phyloP scores from a whole-genome alignment of 1,284 basidiomycete genomes.

The Sanghuangporus sanghuang region DNA sequence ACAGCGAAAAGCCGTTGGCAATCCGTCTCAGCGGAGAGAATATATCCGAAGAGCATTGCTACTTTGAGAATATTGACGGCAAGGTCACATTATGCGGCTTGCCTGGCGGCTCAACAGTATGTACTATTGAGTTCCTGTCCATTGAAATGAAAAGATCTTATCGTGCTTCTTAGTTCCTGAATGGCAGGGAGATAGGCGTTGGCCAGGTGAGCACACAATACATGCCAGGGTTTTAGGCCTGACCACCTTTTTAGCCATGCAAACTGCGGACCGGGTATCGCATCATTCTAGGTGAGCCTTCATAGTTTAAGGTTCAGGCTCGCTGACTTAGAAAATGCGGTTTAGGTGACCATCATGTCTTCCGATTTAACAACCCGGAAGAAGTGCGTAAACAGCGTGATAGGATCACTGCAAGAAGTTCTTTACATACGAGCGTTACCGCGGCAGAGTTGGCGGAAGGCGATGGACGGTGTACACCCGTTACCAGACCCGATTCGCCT shows the following conservation, averaged over 20 bases:
- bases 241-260: conserved; percentile 46
- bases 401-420: conserved; percentile 66
- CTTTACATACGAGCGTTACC: conserved; percentile 57
- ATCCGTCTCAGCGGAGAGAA: conserved; percentile 92
- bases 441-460: conserved; percentile 56
- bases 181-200: conserved; percentile 81
- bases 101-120: conserved; percentile 79
- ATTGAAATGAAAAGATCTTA: conserved; percentile 8
- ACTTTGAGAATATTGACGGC: conserved; percentile 83
- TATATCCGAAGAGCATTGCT: conserved; percentile 90
- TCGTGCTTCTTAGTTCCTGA: conserved; percentile 62
- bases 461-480: conserved; percentile 35
- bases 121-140: conserved; percentile 25
- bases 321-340: conserved; percentile 9
- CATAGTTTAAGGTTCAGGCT: conserved; percentile 7
- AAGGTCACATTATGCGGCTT: conserved; percentile 79
- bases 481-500: conserved; percentile 75
- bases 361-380: conserved; percentile 95
- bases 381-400: conserved; percentile 89
- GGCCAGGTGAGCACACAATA: conserved; percentile 51
- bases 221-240: conserved; percentile 23
- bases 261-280: conserved; percentile 90
- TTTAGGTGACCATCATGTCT: conserved; percentile 92
- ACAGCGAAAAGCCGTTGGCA: conserved; percentile 75
- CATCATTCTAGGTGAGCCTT: conserved; percentile 78